Conservation (phyloP, 176 grass and related monocot genomes). For the Luzula sylvatica region DNA sequence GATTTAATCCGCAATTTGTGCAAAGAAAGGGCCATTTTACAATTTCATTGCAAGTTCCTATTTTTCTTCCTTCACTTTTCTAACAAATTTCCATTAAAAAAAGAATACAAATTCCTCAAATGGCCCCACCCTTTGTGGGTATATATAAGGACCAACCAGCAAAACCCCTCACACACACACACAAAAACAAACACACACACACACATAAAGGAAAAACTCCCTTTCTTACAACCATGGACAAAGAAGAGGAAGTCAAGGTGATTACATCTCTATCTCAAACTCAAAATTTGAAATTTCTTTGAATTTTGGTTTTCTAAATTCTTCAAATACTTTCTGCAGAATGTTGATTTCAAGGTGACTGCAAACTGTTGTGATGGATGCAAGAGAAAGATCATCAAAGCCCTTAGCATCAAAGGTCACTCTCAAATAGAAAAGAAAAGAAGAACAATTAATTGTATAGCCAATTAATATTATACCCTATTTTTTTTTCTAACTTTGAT, state of each 20-base stretch:
- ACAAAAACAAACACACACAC: neutral
- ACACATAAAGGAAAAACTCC: neutral
- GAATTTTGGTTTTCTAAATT: neutral
- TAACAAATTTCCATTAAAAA: constrained; percentile 15
- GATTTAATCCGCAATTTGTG: constrained; percentile 3
- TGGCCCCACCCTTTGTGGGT: constrained; percentile 2
- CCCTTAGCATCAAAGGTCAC: constrained; percentile 60
- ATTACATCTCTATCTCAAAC: neutral
- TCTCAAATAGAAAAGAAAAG: neutral
- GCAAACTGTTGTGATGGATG: constrained; percentile 94
- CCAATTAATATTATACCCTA: too few species aligned
- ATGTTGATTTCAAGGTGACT: constrained; percentile 78
- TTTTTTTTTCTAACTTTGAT: neutral
- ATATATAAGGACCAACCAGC: constrained; percentile 15
- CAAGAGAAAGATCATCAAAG: constrained; percentile 88
- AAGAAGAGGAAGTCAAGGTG: constrained; percentile 22
- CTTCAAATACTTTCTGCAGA: constrained; percentile 35
- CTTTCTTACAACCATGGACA: constrained; percentile 8
- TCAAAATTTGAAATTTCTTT: neutral
- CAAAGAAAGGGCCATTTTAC: constrained; percentile 3
- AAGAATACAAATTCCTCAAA: constrained; percentile 14
- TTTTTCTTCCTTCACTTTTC: neutral
- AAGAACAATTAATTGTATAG: too few species aligned
- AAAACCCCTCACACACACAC: neutral
- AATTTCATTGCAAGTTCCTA: constrained; percentile 21